Evolutionary conservation across 2,329 filamentous ascomycete species (phyloP).

Genomic region (Colletotrichum truncatum): DNA sequence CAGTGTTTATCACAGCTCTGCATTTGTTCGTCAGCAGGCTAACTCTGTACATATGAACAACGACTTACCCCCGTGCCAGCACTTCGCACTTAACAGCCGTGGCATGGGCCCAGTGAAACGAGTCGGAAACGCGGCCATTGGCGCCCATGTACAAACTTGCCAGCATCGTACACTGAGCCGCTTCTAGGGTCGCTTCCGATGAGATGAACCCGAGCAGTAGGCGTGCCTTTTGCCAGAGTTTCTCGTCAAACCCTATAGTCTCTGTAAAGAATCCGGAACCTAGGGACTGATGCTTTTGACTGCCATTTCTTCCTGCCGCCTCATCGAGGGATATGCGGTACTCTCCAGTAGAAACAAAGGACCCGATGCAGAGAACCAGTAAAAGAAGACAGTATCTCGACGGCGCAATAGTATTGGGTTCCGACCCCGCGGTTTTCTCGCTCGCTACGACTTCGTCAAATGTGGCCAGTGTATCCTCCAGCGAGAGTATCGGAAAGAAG

Average conservation of each 20-base stretch:
- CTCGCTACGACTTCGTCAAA: background rate
- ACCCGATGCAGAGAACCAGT: constrained; percentile 31
- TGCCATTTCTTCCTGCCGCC: background rate
- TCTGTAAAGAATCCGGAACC: background rate
- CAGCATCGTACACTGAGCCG: constrained; percentile 39
- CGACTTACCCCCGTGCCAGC: constrained; percentile 31
- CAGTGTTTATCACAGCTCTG: background rate
- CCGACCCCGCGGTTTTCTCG: background rate
- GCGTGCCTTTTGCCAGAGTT: constrained; percentile 36
- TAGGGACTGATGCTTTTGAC: background rate
- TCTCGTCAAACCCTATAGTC: background rate
- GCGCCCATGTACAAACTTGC: constrained; percentile 38
- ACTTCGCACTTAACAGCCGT: constrained; percentile 39
- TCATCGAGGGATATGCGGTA: constrained; percentile 13
- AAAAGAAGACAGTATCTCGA: constrained; percentile 30
- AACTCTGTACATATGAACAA: no score
- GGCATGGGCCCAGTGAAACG: constrained; percentile 37
- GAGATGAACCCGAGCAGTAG: constrained; percentile 35
- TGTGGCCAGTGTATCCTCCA: background rate
- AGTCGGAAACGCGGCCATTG: constrained; percentile 34
- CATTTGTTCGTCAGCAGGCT: background rate
- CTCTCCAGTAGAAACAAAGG: constrained; percentile 13
- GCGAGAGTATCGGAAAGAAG: constrained; percentile 32
- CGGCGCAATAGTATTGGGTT: background rate
- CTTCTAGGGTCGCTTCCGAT: constrained; percentile 32